Evolutionary conservation across 805 yeast genomes (phyloP), one percentile per base, ranked within the genome.

Genomic region (Saccharomyces jurei): DNA sequence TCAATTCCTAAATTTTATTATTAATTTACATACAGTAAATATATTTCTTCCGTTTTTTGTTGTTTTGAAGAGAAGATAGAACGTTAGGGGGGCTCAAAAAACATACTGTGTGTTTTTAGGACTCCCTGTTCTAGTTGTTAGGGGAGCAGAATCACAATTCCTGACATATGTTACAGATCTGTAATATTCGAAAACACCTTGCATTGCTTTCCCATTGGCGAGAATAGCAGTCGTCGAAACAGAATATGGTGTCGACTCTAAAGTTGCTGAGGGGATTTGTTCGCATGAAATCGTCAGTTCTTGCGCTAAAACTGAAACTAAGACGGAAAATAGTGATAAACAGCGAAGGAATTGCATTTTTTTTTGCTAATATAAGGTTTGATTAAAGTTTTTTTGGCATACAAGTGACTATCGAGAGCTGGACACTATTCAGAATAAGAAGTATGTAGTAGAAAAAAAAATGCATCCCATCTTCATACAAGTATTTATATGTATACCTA

Each of bases 181-280:
- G 54, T 61, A 67, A 49, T 58, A 59, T 50, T 63, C 65, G 32
- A 60, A 50, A 4, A 66, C 57, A 3, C 59, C 65, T 8, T 60
- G 52, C 50, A 55, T 54, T 8, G 60, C 46, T 22, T 22, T 53
- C 22, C 66, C 68, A 50, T 57, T 54, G 0, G 54, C 53, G 4
- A 61, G 27, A 22, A 58, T 52, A 17, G 61, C 60, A 13, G 60
- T 58, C 1, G 64, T 59, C 2, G 53, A 41, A 1, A 58, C 48
- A 3, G 69, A 61, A 46, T 64, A 63, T 32, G 71, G 68, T 6
- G 66, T 60, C 3, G 58, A 29, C 22, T 61, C 71, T 4, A 60
- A 32, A n/a, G 59, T 53, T 14, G 60, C 61, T n/a, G 58, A 52
- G 27, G 69, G 64, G 10, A 61, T 48, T 6, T 61, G 47, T 5